A percentile compares a stretch with the other conserved stretches of the same genome.
Evolutionary conservation across 2,329 filamentous ascomycete species (phyloP).

Genomic region (Spiromastix sp.): DNA sequence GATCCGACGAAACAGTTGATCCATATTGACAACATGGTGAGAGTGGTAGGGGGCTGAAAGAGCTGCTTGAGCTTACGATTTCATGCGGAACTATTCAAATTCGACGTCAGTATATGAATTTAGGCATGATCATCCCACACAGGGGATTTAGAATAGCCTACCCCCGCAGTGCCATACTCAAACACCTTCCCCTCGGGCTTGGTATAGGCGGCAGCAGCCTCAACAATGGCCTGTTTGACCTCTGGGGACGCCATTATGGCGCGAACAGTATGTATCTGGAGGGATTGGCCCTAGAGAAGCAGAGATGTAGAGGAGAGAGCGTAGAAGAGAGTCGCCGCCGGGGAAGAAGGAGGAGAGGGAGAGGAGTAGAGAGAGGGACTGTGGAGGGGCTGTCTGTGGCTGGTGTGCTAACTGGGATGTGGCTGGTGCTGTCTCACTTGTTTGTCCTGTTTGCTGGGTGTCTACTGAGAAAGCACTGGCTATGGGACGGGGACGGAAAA

Average conservation of each 20-base stretch:
- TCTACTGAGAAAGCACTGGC: too few species aligned
- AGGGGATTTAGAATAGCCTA: slow-evolving; percentile 30
- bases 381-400: not conserved
- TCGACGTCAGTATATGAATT: slow-evolving; percentile 10
- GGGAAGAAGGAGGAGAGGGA: not conserved
- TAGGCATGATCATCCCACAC: not conserved
- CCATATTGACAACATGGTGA: slow-evolving; percentile 17
- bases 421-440: not conserved
- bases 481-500: too few species aligned
- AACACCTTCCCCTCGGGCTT: slow-evolving; percentile 43
- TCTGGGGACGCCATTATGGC: slow-evolving; percentile 33
- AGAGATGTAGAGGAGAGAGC: not conserved
- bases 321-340: not conserved
- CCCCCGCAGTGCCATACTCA: slow-evolving; percentile 51
- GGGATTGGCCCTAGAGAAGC: not conserved
- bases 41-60: slow-evolving; percentile 14
- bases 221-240: slow-evolving; percentile 34
- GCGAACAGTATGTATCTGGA: slow-evolving; percentile 9
- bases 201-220: slow-evolving; percentile 38
- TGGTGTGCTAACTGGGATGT: not conserved
- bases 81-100: slow-evolving; percentile 58
- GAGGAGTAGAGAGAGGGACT: not conserved
- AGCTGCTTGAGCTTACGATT: slow-evolving; percentile 43
- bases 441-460: not conserved
- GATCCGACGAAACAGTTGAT: not conserved